phyloP scores from a whole-genome alignment of 176 grass and related monocot species.

The Bolboschoenus planiculmis region DNA sequence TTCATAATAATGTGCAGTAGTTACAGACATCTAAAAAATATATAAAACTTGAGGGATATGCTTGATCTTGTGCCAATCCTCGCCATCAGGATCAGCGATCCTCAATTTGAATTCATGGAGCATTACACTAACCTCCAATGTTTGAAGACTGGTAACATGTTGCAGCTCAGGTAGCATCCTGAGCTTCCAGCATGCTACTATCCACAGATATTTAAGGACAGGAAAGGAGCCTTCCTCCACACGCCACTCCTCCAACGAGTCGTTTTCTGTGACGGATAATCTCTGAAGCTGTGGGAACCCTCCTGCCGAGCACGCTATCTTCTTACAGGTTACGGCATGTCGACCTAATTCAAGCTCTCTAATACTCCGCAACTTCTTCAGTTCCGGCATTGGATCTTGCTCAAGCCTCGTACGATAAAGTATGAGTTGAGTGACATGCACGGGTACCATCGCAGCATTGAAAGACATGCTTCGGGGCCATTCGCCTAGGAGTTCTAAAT shows the following conservation, averaged over 20 bases:
- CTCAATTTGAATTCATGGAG: not conserved
- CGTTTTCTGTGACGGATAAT: not conserved
- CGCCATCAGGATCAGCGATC: not conserved
- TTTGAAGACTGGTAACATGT: not conserved
- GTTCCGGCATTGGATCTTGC: conserved; percentile 15
- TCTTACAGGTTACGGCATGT: conserved; percentile 6
- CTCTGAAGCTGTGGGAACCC: not conserved
- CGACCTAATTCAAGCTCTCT: not conserved
- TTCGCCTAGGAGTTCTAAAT: not conserved
- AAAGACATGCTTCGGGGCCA: not conserved
- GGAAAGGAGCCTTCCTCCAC: not conserved
- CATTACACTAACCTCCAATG: not conserved
- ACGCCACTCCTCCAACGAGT: not conserved
- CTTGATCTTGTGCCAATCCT: conserved; percentile 12
- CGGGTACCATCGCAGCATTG: not conserved
- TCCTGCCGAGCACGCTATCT: not conserved
- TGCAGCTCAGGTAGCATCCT: not conserved
- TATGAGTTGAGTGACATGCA: not conserved
- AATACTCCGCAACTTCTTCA: not conserved
- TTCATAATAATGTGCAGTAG: not conserved
- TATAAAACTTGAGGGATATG: not conserved
- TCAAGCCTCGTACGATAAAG: not conserved
- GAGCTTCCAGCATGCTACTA: not conserved
- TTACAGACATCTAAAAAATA: not conserved
- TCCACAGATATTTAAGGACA: not conserved